A percentile compares a stretch with the other conserved stretches of the same genome.
Evolutionary conservation across 163 green algal genomes (phyloP).

Genomic region (Trebouxiophyceae sp.): DNA sequence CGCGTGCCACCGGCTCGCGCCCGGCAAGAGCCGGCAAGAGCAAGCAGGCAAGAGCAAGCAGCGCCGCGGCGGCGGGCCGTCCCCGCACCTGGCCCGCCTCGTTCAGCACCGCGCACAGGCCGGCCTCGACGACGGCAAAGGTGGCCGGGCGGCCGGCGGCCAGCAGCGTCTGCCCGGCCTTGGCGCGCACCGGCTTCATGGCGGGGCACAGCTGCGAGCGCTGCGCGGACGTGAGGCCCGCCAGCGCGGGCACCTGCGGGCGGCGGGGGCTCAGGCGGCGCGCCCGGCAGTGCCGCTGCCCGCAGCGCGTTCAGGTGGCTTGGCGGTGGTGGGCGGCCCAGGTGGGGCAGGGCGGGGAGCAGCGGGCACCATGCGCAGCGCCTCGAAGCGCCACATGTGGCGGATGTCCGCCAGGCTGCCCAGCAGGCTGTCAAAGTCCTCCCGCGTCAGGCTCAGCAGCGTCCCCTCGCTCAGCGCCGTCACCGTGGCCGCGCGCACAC

Average conservation of each 20-base stretch:
- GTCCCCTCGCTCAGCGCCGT: conserved; percentile 40
- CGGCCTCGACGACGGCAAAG: conserved; percentile 84
- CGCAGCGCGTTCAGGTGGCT: too few species aligned
- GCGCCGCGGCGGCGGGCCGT: too few species aligned
- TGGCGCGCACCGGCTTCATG: conserved; percentile 30
- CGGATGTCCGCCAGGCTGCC: conserved; percentile 67
- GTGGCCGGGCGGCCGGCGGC: conserved; percentile 52
- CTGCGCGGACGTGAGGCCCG: conserved; percentile 33
- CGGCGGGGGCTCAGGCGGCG: too few species aligned
- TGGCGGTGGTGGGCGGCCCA: too few species aligned
- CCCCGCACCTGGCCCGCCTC: conserved; percentile 38
- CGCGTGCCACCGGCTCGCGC: too few species aligned
- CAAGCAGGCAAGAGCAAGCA: not conserved
- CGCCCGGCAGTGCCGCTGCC: too few species aligned
- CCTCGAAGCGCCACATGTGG: conserved; percentile 81
- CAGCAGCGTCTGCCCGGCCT: conserved; percentile 26
- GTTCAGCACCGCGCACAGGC: conserved; percentile 44
- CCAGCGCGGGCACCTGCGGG: conserved; percentile 51
- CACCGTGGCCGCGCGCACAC: conserved; percentile 63
- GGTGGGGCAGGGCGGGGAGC: too few species aligned
- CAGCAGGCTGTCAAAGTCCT: conserved; percentile 67
- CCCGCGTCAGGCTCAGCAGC: conserved; percentile 55
- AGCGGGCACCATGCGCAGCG: conserved; percentile 47
- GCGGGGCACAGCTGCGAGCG: conserved; percentile 38
- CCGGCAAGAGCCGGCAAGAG: too few species aligned